Evolutionary conservation across 1,139 yeast genomes (phyloP), one percentile per base, ranked within the genome.

Genomic region (Arxiozyma telluris): DNA sequence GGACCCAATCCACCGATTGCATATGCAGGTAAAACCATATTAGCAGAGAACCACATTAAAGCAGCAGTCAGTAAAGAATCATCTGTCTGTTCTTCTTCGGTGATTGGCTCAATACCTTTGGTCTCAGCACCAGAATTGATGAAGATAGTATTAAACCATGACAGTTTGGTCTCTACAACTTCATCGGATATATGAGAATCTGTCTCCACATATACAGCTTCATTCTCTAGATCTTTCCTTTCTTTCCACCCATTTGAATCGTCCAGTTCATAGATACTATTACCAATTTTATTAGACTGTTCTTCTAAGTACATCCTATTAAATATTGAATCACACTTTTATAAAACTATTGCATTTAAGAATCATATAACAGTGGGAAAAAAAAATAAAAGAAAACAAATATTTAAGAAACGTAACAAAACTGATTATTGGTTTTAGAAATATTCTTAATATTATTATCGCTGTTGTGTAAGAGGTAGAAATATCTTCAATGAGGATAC

Each of bases 21-120:
- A 64, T 80, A 84, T 25, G 96, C 81, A 23, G 96, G 90, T 67
- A 90, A 81, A 55, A 89, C 96, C 79, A 88, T 75, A 71, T 90
- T 90, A 42, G 96, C 96, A 30, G 94, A 85, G 65, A 87, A 78
- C 97, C 97, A 90, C 96, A 90, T 87, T 54, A 91, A 77, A 45
- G 91, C 90, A 30, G 94, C 87, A 61, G 78, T 80, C 74, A 81
- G 74, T 54, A 85, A 66, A 41, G 88, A 81, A 51, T 71, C 74
- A 55, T 84, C 89, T 50, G 64, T 64, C 64, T 78, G 71, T 61
- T 76, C 72, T 38, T 72, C 73, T 50, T 76, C 80, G 0, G 73
- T 68, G 25, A 78, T 73, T 54, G 79, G 71, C 59, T 77, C 79
- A 48, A 78, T 70, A 61, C 81, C 81, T 61, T 76, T 72, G 41